A percentile compares a stretch with the other conserved stretches of the same genome.
Conservation (phyloP, 1,139 yeast species). For the Geotrichum phurueaensis region DNA sequence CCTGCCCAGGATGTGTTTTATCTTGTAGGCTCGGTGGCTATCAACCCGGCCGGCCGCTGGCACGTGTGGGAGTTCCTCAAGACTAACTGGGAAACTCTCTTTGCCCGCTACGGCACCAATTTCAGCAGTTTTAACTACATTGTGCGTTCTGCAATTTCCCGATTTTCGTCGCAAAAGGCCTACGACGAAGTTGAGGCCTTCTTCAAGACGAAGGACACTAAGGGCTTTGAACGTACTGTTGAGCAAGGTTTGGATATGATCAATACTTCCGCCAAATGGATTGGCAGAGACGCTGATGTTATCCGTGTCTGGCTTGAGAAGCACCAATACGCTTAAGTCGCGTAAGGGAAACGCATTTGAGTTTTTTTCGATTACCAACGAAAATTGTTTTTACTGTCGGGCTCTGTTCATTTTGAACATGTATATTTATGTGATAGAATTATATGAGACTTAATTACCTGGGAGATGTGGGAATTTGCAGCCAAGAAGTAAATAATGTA, state of each 20-base stretch:
- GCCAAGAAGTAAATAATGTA: too few species aligned
- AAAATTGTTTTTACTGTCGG: neutral
- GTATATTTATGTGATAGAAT: too few species aligned
- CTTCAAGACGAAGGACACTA: slow-evolving; percentile 50
- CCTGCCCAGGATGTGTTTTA: slow-evolving; percentile 73
- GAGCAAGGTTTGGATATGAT: slow-evolving; percentile 32
- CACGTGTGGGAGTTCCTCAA: slow-evolving; percentile 53
- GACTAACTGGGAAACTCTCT: slow-evolving; percentile 47
- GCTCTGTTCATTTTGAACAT: too few species aligned
- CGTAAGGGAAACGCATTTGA: slow-evolving; percentile 17
- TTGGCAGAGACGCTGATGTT: slow-evolving; percentile 29
- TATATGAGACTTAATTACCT: neutral
- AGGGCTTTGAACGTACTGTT: slow-evolving; percentile 35
- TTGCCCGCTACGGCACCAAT: slow-evolving; percentile 47
- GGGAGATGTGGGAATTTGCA: neutral
- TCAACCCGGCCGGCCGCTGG: slow-evolving; percentile 46
- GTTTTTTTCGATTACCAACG: too few species aligned
- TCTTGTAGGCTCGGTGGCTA: slow-evolving; percentile 49
- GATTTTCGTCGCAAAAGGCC: slow-evolving; percentile 43
- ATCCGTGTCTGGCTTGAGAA: slow-evolving; percentile 34
- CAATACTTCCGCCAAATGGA: slow-evolving; percentile 31
- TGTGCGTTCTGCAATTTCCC: slow-evolving; percentile 47
- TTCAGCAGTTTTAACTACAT: slow-evolving; percentile 62
- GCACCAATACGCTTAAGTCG: slow-evolving; percentile 21
- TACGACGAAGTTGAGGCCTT: slow-evolving; percentile 45